Conservation (phyloP, 164 flowering plant genomes). For the Vitis rotundifolia region DNA sequence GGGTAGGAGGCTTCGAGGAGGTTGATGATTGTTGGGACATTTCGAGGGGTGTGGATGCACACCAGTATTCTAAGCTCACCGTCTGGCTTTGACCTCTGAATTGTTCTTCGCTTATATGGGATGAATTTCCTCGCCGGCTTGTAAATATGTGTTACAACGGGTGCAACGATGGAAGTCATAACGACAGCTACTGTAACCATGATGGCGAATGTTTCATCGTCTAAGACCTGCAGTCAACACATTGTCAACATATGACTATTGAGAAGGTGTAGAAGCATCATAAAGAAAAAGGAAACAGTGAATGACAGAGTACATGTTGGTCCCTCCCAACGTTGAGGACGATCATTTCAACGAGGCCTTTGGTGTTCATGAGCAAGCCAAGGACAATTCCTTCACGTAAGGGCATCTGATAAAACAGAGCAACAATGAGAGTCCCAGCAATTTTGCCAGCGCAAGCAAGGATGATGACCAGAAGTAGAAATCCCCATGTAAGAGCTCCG, state of each 20-base stretch:
- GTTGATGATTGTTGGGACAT: conserved; percentile 35
- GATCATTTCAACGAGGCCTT: conserved; percentile 37
- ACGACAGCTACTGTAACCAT: conserved; percentile 31
- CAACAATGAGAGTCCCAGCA: conserved; percentile 22
- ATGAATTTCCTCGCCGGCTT: conserved; percentile 21
- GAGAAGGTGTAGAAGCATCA: no score
- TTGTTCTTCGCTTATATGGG: conserved; percentile 27
- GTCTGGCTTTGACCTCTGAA: conserved; percentile 26
- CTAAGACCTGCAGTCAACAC: conserved; percentile 24
- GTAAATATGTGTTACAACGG: conserved; percentile 23
- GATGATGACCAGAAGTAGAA: conserved; percentile 1
- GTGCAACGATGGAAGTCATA: conserved; percentile 28
- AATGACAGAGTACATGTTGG: conserved; percentile 23
- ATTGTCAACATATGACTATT: no score
- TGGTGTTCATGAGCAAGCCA: conserved; percentile 42
- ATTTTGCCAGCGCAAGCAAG: conserved; percentile 31
- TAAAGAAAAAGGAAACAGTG: no score
- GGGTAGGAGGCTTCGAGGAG: conserved; percentile 32
- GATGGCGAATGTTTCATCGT: conserved; percentile 26
- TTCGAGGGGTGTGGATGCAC: conserved; percentile 34
- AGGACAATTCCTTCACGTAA: conserved; percentile 29
- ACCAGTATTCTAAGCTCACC: conserved; percentile 21
- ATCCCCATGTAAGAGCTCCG: conserved; percentile 16
- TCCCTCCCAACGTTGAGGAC: conserved; percentile 36
- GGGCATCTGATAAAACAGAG: conserved; percentile 22